Conservation (phyloP, 371 early-diverging fungal genomes). For the Dinochytrium kinnereticum region DNA sequence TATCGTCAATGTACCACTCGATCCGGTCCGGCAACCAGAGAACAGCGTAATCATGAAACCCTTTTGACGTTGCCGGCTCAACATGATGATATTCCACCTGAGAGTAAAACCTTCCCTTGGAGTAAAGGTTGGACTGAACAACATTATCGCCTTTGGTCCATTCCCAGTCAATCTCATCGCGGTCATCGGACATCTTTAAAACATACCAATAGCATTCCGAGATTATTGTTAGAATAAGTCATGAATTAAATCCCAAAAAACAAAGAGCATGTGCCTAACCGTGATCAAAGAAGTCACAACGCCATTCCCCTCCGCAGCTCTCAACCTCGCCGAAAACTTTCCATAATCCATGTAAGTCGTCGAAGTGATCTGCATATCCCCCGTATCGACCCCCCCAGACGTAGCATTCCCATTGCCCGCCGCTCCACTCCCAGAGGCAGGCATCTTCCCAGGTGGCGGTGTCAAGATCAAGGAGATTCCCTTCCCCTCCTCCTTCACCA, state of each 20-base stretch:
- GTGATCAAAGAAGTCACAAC: background rate
- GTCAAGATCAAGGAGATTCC: background rate
- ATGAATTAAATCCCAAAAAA: background rate
- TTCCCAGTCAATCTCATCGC: slow-evolving; percentile 8
- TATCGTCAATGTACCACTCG: slow-evolving; percentile 4
- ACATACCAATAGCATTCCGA: too few relatives aligned
- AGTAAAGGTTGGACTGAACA: slow-evolving; percentile 5
- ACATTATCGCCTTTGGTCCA: background rate
- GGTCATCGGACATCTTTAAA: slow-evolving; percentile 2
- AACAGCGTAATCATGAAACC: slow-evolving; percentile 5
- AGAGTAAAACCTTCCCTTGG: background rate
- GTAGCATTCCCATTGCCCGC: background rate
- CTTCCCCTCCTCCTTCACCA: background rate
- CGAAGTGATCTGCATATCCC: slow-evolving; percentile 4
- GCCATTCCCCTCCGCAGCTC: background rate
- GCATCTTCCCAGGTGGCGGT: background rate
- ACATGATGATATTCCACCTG: background rate
- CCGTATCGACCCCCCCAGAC: background rate
- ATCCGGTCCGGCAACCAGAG: background rate
- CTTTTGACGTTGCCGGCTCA: background rate
- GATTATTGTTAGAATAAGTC: too few relatives aligned
- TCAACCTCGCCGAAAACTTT: slow-evolving; percentile 11
- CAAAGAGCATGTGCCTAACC: background rate
- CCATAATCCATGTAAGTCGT: slow-evolving; percentile 5
- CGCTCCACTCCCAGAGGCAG: background rate